Conservation (phyloP, 2,329 filamentous ascomycete genomes). For the Orbilia javanica region DNA sequence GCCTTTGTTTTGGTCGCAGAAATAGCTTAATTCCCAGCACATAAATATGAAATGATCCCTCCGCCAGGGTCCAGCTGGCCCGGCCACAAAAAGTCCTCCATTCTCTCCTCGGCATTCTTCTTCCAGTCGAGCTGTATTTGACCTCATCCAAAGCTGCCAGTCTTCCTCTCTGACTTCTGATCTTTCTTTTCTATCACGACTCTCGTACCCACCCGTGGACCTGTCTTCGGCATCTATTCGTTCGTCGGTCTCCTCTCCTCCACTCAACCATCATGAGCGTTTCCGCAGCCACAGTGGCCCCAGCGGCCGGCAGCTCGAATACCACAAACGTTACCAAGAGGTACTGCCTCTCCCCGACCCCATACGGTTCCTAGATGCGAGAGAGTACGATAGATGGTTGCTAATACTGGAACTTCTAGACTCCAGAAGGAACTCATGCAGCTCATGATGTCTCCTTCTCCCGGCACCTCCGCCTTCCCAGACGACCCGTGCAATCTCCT, state of each 20-base stretch:
- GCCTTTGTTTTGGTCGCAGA: conserved; percentile 46
- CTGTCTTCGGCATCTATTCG: conserved; percentile 5
- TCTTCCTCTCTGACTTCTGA: neutral
- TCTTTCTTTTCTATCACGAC: conserved; percentile 5
- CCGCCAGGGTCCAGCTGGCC: neutral
- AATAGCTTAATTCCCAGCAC: conserved; percentile 5
- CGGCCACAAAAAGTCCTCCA: neutral
- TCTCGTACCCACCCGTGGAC: neutral
- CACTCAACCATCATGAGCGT: conserved; percentile 35
- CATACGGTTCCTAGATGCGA: neutral
- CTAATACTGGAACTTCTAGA: conserved; percentile 67
- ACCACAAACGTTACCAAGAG: conserved; percentile 83
- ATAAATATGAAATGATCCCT: no score
- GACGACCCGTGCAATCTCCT: conserved; percentile 89
- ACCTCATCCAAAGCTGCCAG: neutral
- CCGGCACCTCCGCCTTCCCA: conserved; percentile 94
- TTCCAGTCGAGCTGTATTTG: neutral
- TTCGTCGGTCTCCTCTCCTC: neutral
- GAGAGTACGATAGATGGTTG: neutral
- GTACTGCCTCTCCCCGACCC: conserved; percentile 66
- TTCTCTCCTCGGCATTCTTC: conserved; percentile 5
- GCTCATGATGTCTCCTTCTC: conserved; percentile 94
- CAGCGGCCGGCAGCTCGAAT: conserved; percentile 60
- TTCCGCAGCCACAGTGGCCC: conserved; percentile 20
- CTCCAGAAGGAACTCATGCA: conserved; percentile 98